These are phyloP conservation scores for Melampsora abietis-canadensis DNA, from an alignment of 1,284 basidiomycete species.

Conservation along the genomic window DNA sequence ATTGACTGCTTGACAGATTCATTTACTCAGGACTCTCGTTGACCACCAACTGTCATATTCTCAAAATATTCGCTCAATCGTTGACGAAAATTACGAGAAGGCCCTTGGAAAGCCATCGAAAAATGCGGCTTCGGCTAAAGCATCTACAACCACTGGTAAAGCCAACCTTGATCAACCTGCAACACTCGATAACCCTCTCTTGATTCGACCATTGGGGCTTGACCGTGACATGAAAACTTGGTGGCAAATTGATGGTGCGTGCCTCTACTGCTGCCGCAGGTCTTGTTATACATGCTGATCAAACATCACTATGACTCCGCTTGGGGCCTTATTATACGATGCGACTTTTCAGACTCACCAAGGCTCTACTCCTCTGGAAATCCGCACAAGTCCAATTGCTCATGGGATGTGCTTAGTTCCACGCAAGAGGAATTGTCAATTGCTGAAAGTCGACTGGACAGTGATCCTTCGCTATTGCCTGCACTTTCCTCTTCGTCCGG, in stretches of 20 bases:
- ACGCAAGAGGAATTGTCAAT: conserved; percentile 19
- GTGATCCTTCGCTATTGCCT: background rate
- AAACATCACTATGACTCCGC: background rate
- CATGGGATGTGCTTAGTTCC: conserved; percentile 33
- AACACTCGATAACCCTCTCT: conserved; percentile 22
- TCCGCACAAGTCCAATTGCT: conserved; percentile 19
- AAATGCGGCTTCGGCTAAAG: conserved; percentile 7
- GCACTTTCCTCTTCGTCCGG: background rate
- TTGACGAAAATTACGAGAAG: conserved; percentile 40
- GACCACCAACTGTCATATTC: conserved; percentile 42
- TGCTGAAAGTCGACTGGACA: conserved; percentile 6
- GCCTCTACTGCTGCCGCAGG: background rate
- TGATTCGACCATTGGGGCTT: conserved; percentile 31
- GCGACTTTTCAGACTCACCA: conserved; percentile 28
- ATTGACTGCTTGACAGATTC: conserved; percentile 4
- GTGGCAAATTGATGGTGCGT: conserved; percentile 44
- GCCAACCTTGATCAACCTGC: background rate
- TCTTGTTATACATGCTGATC: background rate
- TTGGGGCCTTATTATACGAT: background rate
- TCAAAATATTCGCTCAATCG: conserved; percentile 26
- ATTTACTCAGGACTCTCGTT: conserved; percentile 32
- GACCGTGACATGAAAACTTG: conserved; percentile 37
- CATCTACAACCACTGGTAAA: conserved; percentile 6
- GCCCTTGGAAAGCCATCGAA: conserved; percentile 23
- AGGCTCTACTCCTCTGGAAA: conserved; percentile 41